Evolutionary conservation across 352 stramenopile genomes (phyloP).

Genomic region (Thraustotheca clavata): DNA sequence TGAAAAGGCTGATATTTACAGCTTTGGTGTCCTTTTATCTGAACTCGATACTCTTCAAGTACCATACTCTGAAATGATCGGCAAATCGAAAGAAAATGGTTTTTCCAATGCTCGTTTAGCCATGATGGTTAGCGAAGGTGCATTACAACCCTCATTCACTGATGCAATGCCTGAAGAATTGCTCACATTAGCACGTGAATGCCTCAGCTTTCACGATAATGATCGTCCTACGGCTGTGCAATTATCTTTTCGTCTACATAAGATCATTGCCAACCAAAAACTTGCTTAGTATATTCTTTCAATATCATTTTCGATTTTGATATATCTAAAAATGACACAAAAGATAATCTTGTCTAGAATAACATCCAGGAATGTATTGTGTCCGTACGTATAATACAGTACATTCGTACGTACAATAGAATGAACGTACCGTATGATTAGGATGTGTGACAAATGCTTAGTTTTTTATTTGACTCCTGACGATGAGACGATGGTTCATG

Average conservation of each 20-base stretch:
- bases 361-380: background rate
- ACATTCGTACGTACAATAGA: background rate
- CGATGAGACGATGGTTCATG: background rate
- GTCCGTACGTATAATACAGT: background rate
- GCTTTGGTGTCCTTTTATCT: conserved; percentile 15
- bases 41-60: conserved; percentile 19
- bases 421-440: background rate
- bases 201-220: conserved; percentile 50
- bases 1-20: conserved; percentile 22
- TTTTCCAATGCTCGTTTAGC: conserved; percentile 19
- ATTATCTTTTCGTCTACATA: conserved; percentile 67
- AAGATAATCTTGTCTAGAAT: background rate
- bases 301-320: no score
- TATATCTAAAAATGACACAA: no score
- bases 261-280: conserved; percentile 48
- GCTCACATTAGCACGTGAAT: conserved; percentile 48
- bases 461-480: background rate
- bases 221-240: conserved; percentile 64
- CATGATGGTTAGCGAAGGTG: conserved; percentile 47
- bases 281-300: background rate
- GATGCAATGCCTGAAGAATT: conserved; percentile 39
- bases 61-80: conserved; percentile 15
- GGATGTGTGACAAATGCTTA: background rate
- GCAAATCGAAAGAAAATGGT: conserved; percentile 13
- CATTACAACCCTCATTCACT: conserved; percentile 55